Conservation (phyloP, 805 yeast species). For the Pichia paraexigua region DNA sequence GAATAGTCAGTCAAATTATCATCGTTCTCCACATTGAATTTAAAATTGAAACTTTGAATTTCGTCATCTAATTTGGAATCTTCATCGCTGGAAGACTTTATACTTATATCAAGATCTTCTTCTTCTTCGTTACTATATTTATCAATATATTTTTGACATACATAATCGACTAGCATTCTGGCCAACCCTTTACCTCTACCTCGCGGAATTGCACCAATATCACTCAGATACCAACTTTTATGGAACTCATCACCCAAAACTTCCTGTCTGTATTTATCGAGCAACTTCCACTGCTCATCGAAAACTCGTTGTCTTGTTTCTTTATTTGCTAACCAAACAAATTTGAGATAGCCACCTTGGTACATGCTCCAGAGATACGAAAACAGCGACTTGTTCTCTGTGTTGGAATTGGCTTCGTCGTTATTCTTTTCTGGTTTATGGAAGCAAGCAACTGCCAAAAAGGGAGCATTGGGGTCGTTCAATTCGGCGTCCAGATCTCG, state of each 20-base stretch:
- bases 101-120: slow-evolving; percentile 8
- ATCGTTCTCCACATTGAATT: slow-evolving; percentile 25
- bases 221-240: slow-evolving; percentile 49
- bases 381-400: slow-evolving; percentile 24
- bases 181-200: slow-evolving; percentile 57
- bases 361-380: slow-evolving; percentile 27
- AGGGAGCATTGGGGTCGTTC: slow-evolving; percentile 35
- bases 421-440: slow-evolving; percentile 22
- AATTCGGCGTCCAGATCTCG: slow-evolving; percentile 41
- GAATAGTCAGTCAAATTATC: slow-evolving; percentile 30
- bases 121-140: slow-evolving; percentile 20
- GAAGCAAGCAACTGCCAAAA: slow-evolving; percentile 48
- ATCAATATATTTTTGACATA: slow-evolving; percentile 38
- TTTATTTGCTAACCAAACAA: slow-evolving; percentile 28
- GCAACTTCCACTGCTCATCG: slow-evolving; percentile 41
- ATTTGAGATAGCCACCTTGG: slow-evolving; percentile 28
- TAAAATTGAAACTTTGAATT: slow-evolving; percentile 28
- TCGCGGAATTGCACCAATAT: slow-evolving; percentile 48
- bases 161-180: slow-evolving; percentile 41
- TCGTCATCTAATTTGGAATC: slow-evolving; percentile 27
- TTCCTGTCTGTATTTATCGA: slow-evolving; percentile 36
- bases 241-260: slow-evolving; percentile 35
- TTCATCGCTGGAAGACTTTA: slow-evolving; percentile 12
- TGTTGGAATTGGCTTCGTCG: neutral
- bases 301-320: slow-evolving; percentile 43